These are phyloP conservation scores for Colletotrichum viniferum DNA, from an alignment of 2,329 filamentous ascomycete genomes.

Conservation along the genomic window DNA sequence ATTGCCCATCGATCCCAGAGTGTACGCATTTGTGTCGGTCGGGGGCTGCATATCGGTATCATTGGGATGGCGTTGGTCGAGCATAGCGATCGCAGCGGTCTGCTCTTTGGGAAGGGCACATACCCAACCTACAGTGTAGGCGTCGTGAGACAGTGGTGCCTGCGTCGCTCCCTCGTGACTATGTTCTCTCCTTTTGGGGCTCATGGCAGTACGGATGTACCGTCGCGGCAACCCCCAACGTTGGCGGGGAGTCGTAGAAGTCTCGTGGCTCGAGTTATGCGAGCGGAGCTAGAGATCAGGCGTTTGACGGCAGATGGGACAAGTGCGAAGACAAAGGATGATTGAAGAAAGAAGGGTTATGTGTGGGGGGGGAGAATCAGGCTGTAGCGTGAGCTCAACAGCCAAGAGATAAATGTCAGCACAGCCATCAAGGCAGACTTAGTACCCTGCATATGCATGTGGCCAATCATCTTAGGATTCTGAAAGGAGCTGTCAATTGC, in stretches of 20 bases:
- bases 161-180: no score
- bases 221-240: accelerated
- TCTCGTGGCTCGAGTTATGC: no score
- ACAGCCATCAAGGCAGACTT: background rate
- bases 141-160: background rate
- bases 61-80: slow-evolving; percentile 26
- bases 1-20: slow-evolving; percentile 25
- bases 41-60: slow-evolving; percentile 5
- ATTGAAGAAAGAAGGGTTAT: no score
- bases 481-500: accelerated
- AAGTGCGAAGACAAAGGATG: no score
- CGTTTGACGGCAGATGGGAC: no score
- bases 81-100: slow-evolving; percentile 27
- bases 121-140: slow-evolving; percentile 31
- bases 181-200: background rate
- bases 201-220: background rate
- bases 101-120: slow-evolving; percentile 26
- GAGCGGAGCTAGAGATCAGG: accelerated
- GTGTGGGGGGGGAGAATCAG: no score
- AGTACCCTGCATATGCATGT: accelerated
- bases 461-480: background rate
- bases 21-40: slow-evolving; percentile 29
- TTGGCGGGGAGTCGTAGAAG: accelerated
- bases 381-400: no score
- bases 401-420: no score